phyloP scores from a whole-genome alignment of 2,329 filamentous ascomycete genomes.

The Periglandula ipomoeae region DNA sequence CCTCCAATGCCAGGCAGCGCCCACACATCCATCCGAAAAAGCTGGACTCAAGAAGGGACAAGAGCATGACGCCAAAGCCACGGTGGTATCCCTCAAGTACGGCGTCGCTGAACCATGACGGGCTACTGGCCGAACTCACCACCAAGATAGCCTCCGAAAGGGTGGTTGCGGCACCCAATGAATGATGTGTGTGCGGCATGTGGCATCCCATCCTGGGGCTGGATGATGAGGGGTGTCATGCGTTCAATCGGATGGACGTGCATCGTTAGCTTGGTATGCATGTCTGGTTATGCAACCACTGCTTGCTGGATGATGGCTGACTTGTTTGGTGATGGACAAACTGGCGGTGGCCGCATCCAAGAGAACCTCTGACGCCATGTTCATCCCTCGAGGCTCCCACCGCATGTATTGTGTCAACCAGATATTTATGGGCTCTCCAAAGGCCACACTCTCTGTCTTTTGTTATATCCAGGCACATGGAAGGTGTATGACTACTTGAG shows the following conservation, averaged over 20 bases:
- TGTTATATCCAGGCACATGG: no score
- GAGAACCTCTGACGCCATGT: no score
- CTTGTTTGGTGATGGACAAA: background rate
- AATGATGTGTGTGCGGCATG: slow-evolving; percentile 1
- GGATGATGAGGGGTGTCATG: slow-evolving; percentile 12
- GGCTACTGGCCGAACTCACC: background rate
- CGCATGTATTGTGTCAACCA: no score
- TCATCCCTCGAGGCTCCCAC: no score
- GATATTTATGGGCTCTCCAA: no score
- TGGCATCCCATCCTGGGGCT: slow-evolving; percentile 7
- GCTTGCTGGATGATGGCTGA: background rate
- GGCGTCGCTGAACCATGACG: background rate
- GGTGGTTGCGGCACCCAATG: slow-evolving; percentile 5
- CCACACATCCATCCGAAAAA: no score
- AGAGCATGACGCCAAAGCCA: background rate
- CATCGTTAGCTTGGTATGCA: slow-evolving; percentile 3
- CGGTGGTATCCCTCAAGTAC: background rate
- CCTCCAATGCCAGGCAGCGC: no score
- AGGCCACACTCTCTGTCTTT: no score
- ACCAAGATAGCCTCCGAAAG: no score
- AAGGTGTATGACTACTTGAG: no score
- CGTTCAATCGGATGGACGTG: slow-evolving; percentile 9
- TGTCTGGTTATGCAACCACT: slow-evolving; percentile 1
- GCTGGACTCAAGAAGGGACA: background rate
- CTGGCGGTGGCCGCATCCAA: background rate